phyloP scores from a whole-genome alignment of 2,329 filamentous ascomycete genomes.

The Stagonosporopsis vannaccii region DNA sequence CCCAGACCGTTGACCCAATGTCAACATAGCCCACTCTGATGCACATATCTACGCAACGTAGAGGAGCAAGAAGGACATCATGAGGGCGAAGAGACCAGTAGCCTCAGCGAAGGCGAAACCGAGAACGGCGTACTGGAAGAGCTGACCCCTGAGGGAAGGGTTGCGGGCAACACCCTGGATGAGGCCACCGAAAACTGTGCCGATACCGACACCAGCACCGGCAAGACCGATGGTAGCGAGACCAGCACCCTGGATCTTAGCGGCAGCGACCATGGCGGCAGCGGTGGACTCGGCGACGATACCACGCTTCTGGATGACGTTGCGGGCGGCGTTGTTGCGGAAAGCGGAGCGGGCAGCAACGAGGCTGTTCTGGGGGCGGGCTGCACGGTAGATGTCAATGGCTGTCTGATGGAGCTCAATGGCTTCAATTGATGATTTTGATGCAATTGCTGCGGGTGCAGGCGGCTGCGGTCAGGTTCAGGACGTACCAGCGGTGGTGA shows the following conservation, averaged over 20 bases:
- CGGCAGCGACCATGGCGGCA: conserved; percentile 53
- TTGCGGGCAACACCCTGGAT: conserved; percentile 91
- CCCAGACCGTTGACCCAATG: conserved; percentile 46
- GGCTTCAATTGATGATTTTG: conserved; percentile 25
- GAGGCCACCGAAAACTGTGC: conserved; percentile 90
- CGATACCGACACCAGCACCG: conserved; percentile 93
- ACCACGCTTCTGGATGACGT: conserved; percentile 51
- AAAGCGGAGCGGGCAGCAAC: conserved; percentile 51
- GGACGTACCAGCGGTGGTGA: conserved; percentile 49
- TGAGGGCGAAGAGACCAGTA: conserved; percentile 70
- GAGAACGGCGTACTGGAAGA: conserved; percentile 95
- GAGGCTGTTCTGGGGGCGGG: conserved; percentile 49
- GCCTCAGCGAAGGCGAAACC: conserved; percentile 95
- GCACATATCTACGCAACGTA: conserved; percentile 52
- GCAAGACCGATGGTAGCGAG: conserved; percentile 87
- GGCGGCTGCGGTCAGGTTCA: conserved; percentile 24
- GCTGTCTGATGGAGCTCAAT: conserved; percentile 41
- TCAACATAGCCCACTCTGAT: conserved; percentile 39
- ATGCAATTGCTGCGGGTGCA: conserved; percentile 46
- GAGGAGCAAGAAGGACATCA: conserved; percentile 56
- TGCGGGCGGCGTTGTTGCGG: conserved; percentile 51
- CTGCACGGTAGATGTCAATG: conserved; percentile 45
- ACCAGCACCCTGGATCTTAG: conserved; percentile 54
- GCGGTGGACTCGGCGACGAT: conserved; percentile 53
- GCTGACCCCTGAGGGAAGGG: conserved; percentile 91